These are phyloP conservation scores for Phaeosphaeria sp. DNA, from an alignment of 2,329 filamentous ascomycete species.

Conservation along the genomic window DNA sequence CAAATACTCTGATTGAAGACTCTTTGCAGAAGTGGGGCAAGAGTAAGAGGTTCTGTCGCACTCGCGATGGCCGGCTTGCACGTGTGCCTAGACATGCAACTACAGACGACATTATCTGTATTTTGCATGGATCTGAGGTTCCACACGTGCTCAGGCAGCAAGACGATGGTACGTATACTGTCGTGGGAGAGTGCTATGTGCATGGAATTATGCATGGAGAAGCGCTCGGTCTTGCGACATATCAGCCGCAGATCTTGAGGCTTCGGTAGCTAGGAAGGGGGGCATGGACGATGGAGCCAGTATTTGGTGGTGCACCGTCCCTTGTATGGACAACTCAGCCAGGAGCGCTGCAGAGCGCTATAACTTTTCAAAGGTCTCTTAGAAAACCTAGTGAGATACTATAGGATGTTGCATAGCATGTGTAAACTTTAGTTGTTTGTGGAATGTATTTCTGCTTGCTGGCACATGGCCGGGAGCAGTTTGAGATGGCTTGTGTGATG, in stretches of 20 bases:
- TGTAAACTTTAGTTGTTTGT: too few species aligned
- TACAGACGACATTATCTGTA: neutral
- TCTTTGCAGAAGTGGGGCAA: neutral
- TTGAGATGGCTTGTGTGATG: too few species aligned
- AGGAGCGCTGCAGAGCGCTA: too few species aligned
- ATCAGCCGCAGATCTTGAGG: neutral
- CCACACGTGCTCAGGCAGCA: neutral
- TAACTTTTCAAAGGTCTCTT: too few species aligned
- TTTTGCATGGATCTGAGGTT: neutral
- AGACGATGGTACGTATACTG: neutral
- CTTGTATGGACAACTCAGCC: too few species aligned
- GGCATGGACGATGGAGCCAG: too few species aligned
- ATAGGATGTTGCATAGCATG: too few species aligned
- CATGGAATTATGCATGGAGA: slow-evolving; percentile 2
- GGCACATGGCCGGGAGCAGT: too few species aligned
- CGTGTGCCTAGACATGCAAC: neutral
- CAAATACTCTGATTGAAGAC: neutral
- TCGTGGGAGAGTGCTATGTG: slow-evolving; percentile 2
- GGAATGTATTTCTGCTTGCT: too few species aligned
- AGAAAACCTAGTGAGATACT: too few species aligned
- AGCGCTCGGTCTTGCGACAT: neutral
- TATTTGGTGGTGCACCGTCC: too few species aligned
- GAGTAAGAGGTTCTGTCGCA: neutral
- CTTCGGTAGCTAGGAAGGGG: neutral
- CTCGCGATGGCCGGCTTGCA: neutral